Base-by-base conservation (phyloP, 768 basidiomycete species). In the Hygrophorus pudorinus region DNA sequence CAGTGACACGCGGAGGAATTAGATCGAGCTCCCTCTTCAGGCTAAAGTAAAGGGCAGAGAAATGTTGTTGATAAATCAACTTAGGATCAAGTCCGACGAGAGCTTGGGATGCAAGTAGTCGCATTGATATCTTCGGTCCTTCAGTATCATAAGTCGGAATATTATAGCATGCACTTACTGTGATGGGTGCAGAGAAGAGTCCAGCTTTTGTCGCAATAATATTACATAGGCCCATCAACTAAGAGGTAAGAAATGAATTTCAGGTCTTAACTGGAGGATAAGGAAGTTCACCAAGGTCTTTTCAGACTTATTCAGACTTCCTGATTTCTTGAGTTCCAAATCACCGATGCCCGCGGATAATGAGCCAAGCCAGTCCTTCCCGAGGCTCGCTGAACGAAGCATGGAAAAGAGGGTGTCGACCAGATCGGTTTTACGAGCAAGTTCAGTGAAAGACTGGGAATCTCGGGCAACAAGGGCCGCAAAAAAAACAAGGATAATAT, bases 391-490 rank as follows among this genome's bases (percentile, higher is more conserved):
- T 5, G 49, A 52, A 17, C 48, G 52, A 20, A 80, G 61, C 10
- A 78, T 58, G 27, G 54, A 56, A 36, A 78, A 66, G 3, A 81
- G 61, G 1, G 64, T 69, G 14, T 65, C 53, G 27, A 69, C 56
- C 10, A 76, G 59, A 10, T 51, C 50, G 16, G 63, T 52, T 13
- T 50, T 51, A 40, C 32, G 58, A 4, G 72, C 74, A 16, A 88
- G 60, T 21, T 85, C 81, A 3, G 61, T 47, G 8, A 86, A 60
- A 12, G 76, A 75, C 13, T 59, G 57, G 0, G 70, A 53, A 45
- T 87, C 81, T 41, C 76, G 73, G 2, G 85, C 70, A 4, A 80
- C 71, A 4, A 89, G 64, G 0, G 77, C 71, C 9, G 71, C 65
- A 48, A 85, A 85, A 49, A 82, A 73, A 0, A 70, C 61, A 4